Percentiles rank a stretch among this genome's conserved stretches.
These are phyloP conservation scores for Bretschneidera sinensis DNA, from an alignment of 345 rosid species.

Conservation along the genomic window DNA sequence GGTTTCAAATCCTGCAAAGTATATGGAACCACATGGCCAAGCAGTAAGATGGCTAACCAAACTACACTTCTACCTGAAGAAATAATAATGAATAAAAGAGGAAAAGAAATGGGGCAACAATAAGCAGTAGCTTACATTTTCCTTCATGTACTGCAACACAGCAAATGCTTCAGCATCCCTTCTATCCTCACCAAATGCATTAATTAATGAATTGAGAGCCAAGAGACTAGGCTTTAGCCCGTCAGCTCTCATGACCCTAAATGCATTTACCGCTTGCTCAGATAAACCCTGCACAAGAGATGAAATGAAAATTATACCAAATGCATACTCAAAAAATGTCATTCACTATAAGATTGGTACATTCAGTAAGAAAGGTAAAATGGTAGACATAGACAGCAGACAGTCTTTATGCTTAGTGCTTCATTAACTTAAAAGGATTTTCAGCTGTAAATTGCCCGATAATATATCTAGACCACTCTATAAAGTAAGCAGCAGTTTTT, in stretches of 20 bases:
- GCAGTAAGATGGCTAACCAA: not conserved
- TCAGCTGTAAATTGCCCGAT: not conserved
- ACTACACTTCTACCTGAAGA: not conserved
- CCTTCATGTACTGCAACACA: constrained; percentile 92
- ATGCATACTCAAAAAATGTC: not conserved
- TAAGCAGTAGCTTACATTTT: constrained; percentile 42
- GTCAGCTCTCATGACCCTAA: constrained; percentile 79
- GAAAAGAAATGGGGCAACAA: not conserved
- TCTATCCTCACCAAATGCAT: constrained; percentile 96
- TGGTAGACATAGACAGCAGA: too few species aligned
- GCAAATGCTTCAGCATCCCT: constrained; percentile 90
- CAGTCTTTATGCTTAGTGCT: not conserved
- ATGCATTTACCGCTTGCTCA: constrained; percentile 84
- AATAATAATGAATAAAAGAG: constrained; percentile 1
- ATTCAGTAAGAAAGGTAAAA: not conserved
- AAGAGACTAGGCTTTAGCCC: constrained; percentile 80
- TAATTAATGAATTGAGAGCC: constrained; percentile 87
- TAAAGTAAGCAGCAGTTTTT: not conserved
- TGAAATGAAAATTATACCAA: not conserved
- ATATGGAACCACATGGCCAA: constrained; percentile 24
- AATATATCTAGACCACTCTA: not conserved
- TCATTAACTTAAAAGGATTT: not conserved
- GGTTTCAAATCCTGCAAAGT: constrained; percentile 74
- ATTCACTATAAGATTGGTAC: not conserved
- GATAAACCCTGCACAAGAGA: constrained; percentile 73